Evolutionary conservation across 345 rosid species (phyloP).

Genomic region (Boechera retrofracta): DNA sequence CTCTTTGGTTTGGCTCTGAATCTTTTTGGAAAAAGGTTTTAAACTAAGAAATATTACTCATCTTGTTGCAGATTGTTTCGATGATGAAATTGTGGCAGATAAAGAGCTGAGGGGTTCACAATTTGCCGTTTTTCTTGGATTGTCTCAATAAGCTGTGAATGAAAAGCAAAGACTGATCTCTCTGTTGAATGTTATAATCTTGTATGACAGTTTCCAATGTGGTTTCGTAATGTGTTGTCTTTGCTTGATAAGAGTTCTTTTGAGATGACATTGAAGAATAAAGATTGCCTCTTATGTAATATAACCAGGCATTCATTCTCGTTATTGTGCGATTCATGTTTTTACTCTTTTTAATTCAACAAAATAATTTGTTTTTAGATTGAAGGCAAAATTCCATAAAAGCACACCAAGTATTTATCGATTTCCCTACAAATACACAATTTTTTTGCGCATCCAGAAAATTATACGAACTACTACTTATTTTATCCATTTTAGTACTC

Average conservation of each 20-base stretch:
- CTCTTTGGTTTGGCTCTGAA: constrained; percentile 2
- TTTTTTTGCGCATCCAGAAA: too few species aligned
- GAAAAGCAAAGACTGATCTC: constrained; percentile 12
- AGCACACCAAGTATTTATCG: too few species aligned
- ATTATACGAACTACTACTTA: too few species aligned
- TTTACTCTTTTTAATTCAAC: too few species aligned
- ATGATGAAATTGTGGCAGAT: constrained; percentile 20
- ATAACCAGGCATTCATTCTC: neutral
- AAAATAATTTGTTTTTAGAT: too few species aligned
- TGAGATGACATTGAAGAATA: neutral
- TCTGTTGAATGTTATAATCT: constrained; percentile 11
- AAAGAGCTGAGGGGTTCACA: constrained; percentile 13
- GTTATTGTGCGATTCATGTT: neutral
- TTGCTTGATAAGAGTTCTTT: constrained; percentile 4
- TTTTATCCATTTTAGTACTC: too few species aligned
- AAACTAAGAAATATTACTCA: neutral
- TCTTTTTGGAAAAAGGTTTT: neutral
- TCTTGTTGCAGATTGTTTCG: constrained; percentile 31
- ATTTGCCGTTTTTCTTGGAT: neutral
- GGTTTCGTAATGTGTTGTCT: constrained; percentile 11
- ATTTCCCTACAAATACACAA: too few species aligned
- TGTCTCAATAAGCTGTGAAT: constrained; percentile 35
- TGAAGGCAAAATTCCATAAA: too few species aligned
- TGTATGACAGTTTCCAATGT: constrained; percentile 20
- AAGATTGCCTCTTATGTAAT: neutral